Evolutionary conservation across 2,329 filamentous ascomycete genomes (phyloP).

Genomic region (Periconia sp.): DNA sequence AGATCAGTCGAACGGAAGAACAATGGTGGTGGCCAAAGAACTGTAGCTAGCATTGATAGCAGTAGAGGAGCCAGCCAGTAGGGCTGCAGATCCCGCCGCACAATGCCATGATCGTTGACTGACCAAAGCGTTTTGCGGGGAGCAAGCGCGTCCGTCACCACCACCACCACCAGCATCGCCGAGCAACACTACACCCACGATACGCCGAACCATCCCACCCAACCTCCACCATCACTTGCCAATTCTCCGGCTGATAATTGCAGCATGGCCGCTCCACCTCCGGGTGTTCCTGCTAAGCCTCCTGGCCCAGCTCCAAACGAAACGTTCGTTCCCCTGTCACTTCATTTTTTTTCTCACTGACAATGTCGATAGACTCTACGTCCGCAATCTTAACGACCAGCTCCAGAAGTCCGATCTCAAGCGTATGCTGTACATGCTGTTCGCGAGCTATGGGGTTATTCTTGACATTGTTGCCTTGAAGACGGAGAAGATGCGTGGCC

Average conservation of each 20-base stretch:
- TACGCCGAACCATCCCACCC: background rate
- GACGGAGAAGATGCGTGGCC: slow-evolving; percentile 89
- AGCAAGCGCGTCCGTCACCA: background rate
- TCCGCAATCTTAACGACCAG: slow-evolving; percentile 86
- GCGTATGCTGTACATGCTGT: slow-evolving; percentile 86
- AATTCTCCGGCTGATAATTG: background rate
- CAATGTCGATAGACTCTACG: slow-evolving; percentile 67
- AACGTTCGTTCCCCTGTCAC: slow-evolving; percentile 29
- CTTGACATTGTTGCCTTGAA: slow-evolving; percentile 90
- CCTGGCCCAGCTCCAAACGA: slow-evolving; percentile 21
- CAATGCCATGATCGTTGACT: background rate
- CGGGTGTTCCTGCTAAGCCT: slow-evolving; percentile 2
- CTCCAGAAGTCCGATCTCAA: slow-evolving; percentile 86
- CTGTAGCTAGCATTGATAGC: no score
- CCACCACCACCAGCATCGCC: background rate
- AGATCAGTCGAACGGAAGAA: no score
- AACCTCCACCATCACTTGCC: background rate
- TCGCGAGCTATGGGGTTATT: slow-evolving; percentile 89
- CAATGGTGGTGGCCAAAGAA: no score
- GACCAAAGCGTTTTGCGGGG: background rate
- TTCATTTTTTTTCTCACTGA: slow-evolving; percentile 10
- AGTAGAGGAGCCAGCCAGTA: no score
- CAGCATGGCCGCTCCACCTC: slow-evolving; percentile 24
- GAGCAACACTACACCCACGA: background rate
- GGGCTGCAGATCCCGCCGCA: background rate